Evolutionary conservation across 768 basidiomycete genomes (phyloP), one percentile per base, ranked within the genome.

Genomic region (Leccinum arenicola): DNA sequence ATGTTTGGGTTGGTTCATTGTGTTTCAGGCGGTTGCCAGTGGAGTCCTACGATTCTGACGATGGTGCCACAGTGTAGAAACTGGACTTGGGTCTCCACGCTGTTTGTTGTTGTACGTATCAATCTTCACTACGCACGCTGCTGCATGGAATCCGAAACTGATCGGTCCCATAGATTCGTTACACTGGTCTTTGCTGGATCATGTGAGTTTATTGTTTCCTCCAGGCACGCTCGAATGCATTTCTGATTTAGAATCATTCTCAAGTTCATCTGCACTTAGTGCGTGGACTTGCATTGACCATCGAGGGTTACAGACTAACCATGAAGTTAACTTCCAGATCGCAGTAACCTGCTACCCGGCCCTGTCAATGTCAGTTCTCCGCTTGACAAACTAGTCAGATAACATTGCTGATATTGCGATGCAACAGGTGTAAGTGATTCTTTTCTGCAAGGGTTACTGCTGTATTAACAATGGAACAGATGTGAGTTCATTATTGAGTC

Each of bases 91-190:
- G 51, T 68, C 12, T 67, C 66, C 2, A 33, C 50, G 1, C 1
- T 68, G 0, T 67, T 68, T 27, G 6, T 66, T 17, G 2, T 68
- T 1, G 66, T 67, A 25, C 6, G 66, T 55, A 23, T 27, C 4
- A 27, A 1, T 2, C 6, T 6, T 29, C 38, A 6, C 15, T 5
- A 7, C 19, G 21, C 19, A 15, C 2, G 21, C 15, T 14, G 10
- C 3, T 17, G 19, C 23, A 43, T n/a, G 10, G 9, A 6, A 11
- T 48, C 36, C 6, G 6, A 23, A 51, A 27, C 40, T 49, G 10
- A 50, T 2, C 4, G 0, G 11, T n/a, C 12, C 1, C 1, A 25
- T 21, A 66, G 65, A 50, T 67, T 9, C 65, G 66, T 31, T 66
- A 61, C 19, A 5, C 49, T 0, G 62, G 65, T 21, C 29, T 66